Percentiles rank a stretch among this genome's conserved stretches.
Conservation (phyloP, 768 basidiomycete species). For the Boletus rubroflammeus region DNA sequence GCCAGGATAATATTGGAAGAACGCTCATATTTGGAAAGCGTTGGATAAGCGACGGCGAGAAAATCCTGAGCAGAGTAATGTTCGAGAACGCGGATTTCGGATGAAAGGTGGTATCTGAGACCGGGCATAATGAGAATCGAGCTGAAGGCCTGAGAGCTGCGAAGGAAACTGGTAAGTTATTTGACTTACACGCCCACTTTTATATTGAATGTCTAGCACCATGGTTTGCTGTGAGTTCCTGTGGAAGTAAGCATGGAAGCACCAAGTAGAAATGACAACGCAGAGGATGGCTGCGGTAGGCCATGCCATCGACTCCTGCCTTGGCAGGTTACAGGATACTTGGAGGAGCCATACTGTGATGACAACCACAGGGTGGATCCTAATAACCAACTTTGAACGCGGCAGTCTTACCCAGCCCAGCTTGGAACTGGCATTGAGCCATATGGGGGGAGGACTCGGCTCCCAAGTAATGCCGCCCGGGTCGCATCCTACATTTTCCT, state of each 20-base stretch:
- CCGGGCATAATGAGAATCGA: constrained; percentile 27
- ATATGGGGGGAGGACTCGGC: neutral
- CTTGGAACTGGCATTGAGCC: neutral
- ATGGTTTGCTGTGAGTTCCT: constrained; percentile 21
- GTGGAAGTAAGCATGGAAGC: constrained; percentile 15
- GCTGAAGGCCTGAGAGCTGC: neutral
- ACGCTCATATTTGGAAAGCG: constrained; percentile 42
- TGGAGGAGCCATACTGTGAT: neutral
- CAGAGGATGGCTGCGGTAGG: constrained; percentile 13
- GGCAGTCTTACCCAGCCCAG: neutral
- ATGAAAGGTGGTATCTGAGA: constrained; percentile 21
- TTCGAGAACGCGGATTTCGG: constrained; percentile 32
- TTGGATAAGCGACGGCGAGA: constrained; percentile 39
- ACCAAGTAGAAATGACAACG: neutral
- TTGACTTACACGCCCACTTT: neutral
- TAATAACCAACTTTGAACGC: constrained; percentile 1
- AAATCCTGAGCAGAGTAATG: constrained; percentile 41
- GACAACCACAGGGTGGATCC: constrained; percentile 22
- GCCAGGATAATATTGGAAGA: constrained; percentile 53
- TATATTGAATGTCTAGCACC: constrained; percentile 5
- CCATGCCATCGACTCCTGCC: neutral
- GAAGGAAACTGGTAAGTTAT: neutral
- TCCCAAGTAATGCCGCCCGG: neutral
- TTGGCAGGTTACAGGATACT: constrained; percentile 1
- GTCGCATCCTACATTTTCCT: neutral